phyloP scores from a whole-genome alignment of 2,329 filamentous ascomycete genomes.

The Triangularia setosa region DNA sequence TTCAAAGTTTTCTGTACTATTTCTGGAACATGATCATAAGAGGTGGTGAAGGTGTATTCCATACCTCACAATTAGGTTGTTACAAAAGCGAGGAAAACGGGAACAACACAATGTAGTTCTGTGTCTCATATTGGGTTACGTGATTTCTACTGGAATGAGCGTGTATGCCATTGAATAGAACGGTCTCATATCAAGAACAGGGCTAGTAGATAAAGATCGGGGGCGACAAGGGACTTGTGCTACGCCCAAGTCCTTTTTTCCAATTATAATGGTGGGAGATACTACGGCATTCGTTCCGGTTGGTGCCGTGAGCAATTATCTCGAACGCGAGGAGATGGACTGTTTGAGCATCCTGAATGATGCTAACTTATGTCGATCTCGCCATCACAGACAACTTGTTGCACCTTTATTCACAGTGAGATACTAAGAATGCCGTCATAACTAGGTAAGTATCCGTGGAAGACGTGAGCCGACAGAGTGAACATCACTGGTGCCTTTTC shows the following conservation, averaged over 20 bases:
- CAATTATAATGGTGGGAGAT: background rate
- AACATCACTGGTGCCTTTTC: background rate
- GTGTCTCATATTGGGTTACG: too few relatives aligned
- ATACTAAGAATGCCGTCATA: background rate
- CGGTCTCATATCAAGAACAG: background rate
- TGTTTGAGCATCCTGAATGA: background rate
- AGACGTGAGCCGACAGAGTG: background rate
- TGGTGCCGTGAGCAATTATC: background rate
- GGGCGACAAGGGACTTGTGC: background rate
- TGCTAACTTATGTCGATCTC: background rate
- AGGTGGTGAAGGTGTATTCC: background rate
- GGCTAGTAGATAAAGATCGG: background rate
- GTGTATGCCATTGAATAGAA: background rate
- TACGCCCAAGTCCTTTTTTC: background rate
- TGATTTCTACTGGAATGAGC: background rate
- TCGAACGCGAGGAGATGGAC: background rate
- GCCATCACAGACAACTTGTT: background rate
- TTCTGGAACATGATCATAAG: background rate
- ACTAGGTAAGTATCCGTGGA: background rate
- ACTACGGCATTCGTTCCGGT: background rate
- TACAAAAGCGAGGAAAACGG: too few relatives aligned
- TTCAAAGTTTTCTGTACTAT: background rate
- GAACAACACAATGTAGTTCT: background rate
- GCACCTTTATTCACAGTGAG: background rate
- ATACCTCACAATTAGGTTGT: background rate